Evolutionary conservation across 176 grass and related monocot species (phyloP).

Genomic region (Oropetium thomaeum): DNA sequence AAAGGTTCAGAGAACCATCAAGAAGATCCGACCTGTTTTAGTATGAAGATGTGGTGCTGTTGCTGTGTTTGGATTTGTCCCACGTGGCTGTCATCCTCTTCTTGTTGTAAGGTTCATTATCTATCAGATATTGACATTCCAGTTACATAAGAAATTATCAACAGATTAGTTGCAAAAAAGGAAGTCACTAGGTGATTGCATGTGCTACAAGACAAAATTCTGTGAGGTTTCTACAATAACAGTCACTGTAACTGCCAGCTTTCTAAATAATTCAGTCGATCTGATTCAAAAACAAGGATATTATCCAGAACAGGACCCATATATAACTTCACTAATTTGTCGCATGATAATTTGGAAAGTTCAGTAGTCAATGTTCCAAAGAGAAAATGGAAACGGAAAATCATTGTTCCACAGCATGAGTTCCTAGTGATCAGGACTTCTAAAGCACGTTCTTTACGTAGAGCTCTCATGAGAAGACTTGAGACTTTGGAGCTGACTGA

Average conservation of each 20-base stretch:
- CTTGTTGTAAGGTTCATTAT: no score
- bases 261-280: neutral
- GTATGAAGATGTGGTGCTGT: neutral
- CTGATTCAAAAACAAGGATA: neutral
- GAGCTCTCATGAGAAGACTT: neutral
- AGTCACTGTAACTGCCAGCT: neutral
- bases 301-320: neutral
- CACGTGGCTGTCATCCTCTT: no score
- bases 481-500: neutral
- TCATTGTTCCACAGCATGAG: conserved; percentile 24
- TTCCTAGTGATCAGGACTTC: neutral
- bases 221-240: neutral
- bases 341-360: neutral
- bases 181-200: neutral
- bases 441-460: neutral
- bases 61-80: no score
- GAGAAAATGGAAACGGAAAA: neutral
- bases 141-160: neutral
- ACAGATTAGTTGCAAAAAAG: neutral
- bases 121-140: neutral
- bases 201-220: neutral
- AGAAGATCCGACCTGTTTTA: neutral
- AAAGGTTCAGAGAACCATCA: neutral
- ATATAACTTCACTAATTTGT: no score
- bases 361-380: neutral